These are phyloP conservation scores for Phytophthora sojae DNA, from an alignment of 352 stramenopile species.

Conservation along the genomic window DNA sequence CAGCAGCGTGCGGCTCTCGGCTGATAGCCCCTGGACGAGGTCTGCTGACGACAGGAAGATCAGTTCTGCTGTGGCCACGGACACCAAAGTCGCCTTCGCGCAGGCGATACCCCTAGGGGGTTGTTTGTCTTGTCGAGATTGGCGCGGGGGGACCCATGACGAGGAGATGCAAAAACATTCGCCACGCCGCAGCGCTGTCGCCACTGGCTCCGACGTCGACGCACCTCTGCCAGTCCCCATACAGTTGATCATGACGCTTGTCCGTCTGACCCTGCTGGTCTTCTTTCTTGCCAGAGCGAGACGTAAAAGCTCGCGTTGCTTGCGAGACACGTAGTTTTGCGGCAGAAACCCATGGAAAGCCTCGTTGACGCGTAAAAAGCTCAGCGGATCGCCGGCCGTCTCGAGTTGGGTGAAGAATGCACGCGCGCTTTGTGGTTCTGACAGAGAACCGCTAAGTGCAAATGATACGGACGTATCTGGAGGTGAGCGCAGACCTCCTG, in stretches of 20 bases:
- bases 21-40: slow-evolving; percentile 43
- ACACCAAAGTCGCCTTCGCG: slow-evolving; percentile 57
- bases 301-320: slow-evolving; percentile 26
- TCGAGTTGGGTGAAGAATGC: slow-evolving; percentile 73
- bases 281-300: slow-evolving; percentile 17
- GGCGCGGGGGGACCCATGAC: slow-evolving; percentile 56
- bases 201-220: slow-evolving; percentile 13
- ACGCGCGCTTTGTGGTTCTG: slow-evolving; percentile 33
- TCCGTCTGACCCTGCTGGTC: slow-evolving; percentile 1
- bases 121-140: slow-evolving; percentile 33
- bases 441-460: slow-evolving; percentile 53
- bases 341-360: slow-evolving; percentile 65
- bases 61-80: slow-evolving; percentile 48
- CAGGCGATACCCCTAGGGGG: slow-evolving; percentile 37
- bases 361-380: slow-evolving; percentile 54
- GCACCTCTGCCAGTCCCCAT: slow-evolving; percentile 1
- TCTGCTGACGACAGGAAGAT: slow-evolving; percentile 62
- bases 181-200: slow-evolving; percentile 42
- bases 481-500: slow-evolving; percentile 45
- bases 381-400: slow-evolving; percentile 49
- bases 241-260: slow-evolving; percentile 21
- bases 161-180: slow-evolving; percentile 63
- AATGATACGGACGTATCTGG: slow-evolving; percentile 62
- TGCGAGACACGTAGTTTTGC: slow-evolving; percentile 39
- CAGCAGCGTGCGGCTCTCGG: slow-evolving; percentile 42